Conservation (phyloP, 768 basidiomycete genomes). For the Pleurotus salmoneostramineus region DNA sequence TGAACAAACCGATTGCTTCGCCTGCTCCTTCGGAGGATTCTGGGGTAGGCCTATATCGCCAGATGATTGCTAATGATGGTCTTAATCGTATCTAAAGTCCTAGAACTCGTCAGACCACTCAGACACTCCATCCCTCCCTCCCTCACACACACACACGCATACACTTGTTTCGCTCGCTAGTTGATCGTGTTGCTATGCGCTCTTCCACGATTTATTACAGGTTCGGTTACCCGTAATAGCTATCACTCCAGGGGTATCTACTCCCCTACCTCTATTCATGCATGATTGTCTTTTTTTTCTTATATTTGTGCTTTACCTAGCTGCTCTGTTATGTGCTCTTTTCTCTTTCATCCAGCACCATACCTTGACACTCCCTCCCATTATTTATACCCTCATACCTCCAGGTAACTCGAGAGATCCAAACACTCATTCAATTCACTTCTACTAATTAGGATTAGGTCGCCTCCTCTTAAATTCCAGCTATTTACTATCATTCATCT, state of each 20-base stretch:
- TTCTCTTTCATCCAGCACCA: background rate
- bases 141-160: too few relatives aligned
- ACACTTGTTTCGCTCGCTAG: background rate
- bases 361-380: slow-evolving; percentile 6
- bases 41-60: slow-evolving; percentile 79
- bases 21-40: slow-evolving; percentile 82
- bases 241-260: slow-evolving; percentile 1
- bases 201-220: slow-evolving; percentile 10
- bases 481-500: slow-evolving; percentile 20
- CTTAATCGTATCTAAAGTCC: slow-evolving; percentile 41
- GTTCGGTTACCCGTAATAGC: background rate
- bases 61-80: slow-evolving; percentile 74
- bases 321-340: background rate
- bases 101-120: slow-evolving; percentile 11
- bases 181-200: slow-evolving; percentile 3
- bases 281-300: slow-evolving; percentile 1
- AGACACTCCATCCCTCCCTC: slow-evolving; percentile 7
- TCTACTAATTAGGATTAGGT: too few relatives aligned
- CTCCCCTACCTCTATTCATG: background rate
- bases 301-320: background rate
- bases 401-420: slow-evolving; percentile 5
- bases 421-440: slow-evolving; percentile 7
- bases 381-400: slow-evolving; percentile 6
- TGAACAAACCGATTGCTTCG: slow-evolving; percentile 48
- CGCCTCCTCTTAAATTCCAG: slow-evolving; percentile 1